Evolutionary conservation across 192 early-diverging fungal genomes (phyloP), one percentile per base, ranked within the genome.

Genomic region (Spizellomyces sp.): DNA sequence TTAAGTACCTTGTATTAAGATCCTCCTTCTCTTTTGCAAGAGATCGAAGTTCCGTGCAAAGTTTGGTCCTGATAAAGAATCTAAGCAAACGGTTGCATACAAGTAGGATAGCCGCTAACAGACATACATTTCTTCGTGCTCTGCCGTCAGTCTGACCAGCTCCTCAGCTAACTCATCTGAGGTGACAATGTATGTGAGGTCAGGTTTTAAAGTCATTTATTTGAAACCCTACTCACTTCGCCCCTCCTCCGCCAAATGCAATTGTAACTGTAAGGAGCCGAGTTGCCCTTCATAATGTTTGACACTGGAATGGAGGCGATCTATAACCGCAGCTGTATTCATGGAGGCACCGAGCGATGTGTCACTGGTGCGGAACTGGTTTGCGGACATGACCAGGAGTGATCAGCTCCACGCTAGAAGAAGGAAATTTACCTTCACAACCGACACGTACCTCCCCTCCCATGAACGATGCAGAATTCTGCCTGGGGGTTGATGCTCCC

Each of bases 121-220:
- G 15, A 80, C 83, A 74, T 81, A 89, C 75, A 88, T 61, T 36
- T 79, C 78, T 58, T 93, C 91, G 27, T 87, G 62, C 70, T 95
- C 89, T 50, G 80, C 67, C 1, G 90, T 86, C 69, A 90, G 69
- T 59, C 82, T 83, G 1, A 92, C 87, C 22, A 96, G 77, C 66
- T 93, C 89, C 63, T 91, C 91, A 15, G 92, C 81, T 7, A 92
- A 65, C 62, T 91, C 88, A 82, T 88, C 83, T 87, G 15, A 21
- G 5, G 22, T 4, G 27, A 55, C 27, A 12, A 61, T 61, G 59
- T 22, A 61, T 14, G 22, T 22, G 2, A 15, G 14, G 15, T 15
- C 14, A 55, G 19, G 15, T 55, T 55, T 55, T 55, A 55, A 19
- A 3, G 52, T 55, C 52, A n/a, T 19, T 55, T 19, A 4, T 5